phyloP scores from a whole-genome alignment of 2,329 filamentous ascomycete genomes.

The Alternaria angustiovoidea region DNA sequence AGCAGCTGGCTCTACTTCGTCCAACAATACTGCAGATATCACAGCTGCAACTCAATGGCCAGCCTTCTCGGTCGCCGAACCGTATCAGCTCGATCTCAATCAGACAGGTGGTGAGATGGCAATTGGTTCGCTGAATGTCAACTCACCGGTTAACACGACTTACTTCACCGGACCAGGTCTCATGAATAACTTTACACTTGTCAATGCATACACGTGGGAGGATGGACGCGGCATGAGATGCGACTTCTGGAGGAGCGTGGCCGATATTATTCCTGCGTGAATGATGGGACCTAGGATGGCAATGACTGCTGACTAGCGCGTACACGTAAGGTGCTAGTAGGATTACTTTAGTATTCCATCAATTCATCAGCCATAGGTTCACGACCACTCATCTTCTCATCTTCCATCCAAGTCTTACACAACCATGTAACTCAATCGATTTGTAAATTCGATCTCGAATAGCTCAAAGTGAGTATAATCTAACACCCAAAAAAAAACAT shows the following conservation, averaged over 20 bases:
- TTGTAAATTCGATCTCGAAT: not conserved
- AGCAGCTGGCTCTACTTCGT: not conserved
- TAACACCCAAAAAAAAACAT: not conserved
- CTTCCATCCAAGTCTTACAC: not conserved
- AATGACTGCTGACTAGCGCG: not conserved
- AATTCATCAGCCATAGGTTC: not conserved
- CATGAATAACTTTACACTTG: constrained; percentile 12
- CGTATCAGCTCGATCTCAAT: constrained; percentile 17
- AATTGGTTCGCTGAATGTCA: not conserved
- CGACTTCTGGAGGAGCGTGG: constrained; percentile 21
- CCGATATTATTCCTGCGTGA: constrained; percentile 3
- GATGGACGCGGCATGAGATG: constrained; percentile 18
- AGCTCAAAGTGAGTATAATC: not conserved
- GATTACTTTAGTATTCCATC: not conserved
- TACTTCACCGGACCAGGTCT: constrained; percentile 17
- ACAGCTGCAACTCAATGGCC: constrained; percentile 8
- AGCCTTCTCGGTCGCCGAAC: constrained; percentile 3
- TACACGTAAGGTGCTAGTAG: not conserved
- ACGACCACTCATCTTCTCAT: not conserved
- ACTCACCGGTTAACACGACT: constrained; percentile 9
- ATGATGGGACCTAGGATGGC: not conserved
- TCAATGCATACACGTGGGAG: constrained; percentile 24
- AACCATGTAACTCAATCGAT: not conserved
- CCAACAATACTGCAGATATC: not conserved
- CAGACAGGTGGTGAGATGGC: constrained; percentile 22